These are phyloP conservation scores for Pseudozyma sp. DNA, from an alignment of 1,284 basidiomycete genomes.

Conservation along the genomic window DNA sequence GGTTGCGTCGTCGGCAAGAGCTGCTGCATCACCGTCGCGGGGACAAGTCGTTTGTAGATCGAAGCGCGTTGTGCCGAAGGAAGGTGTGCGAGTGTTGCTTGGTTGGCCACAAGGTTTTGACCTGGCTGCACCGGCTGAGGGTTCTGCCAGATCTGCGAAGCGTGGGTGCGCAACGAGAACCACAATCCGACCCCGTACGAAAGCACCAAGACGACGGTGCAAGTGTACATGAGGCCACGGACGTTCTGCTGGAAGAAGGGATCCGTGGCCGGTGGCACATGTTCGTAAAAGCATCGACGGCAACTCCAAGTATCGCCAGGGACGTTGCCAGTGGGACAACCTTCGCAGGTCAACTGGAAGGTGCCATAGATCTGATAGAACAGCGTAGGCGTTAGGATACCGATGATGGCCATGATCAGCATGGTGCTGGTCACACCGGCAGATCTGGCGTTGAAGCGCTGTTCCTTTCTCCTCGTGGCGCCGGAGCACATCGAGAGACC, in stretches of 20 bases:
- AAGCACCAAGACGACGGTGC: conserved; percentile 86
- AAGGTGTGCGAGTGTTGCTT: conserved; percentile 39
- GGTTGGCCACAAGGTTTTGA: conserved; percentile 54
- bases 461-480: conserved; percentile 90
- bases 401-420: conserved; percentile 99
- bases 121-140: conserved; percentile 64
- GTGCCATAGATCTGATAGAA: conserved; percentile 99
- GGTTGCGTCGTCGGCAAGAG: conserved; percentile 53
- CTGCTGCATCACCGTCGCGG: conserved; percentile 61
- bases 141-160: conserved; percentile 99
- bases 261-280: conserved; percentile 90
- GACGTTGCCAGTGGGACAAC: conserved; percentile 75
- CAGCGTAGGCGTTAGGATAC: conserved; percentile 91
- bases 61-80: conserved; percentile 75
- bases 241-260: conserved; percentile 97
- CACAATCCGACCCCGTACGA: conserved; percentile 97
- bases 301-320: conserved; percentile 77
- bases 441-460: conserved; percentile 96
- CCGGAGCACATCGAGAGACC: conserved; percentile 97
- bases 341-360: conserved; percentile 93
- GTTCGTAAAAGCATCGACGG: conserved; percentile 92
- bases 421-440: conserved; percentile 99
- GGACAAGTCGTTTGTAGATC: conserved; percentile 77
- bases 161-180: conserved; percentile 98
- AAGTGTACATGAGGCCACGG: conserved; percentile 92